These are phyloP conservation scores for Penicillium sp. DNA, from an alignment of 2,329 filamentous ascomycete species.

Conservation along the genomic window DNA sequence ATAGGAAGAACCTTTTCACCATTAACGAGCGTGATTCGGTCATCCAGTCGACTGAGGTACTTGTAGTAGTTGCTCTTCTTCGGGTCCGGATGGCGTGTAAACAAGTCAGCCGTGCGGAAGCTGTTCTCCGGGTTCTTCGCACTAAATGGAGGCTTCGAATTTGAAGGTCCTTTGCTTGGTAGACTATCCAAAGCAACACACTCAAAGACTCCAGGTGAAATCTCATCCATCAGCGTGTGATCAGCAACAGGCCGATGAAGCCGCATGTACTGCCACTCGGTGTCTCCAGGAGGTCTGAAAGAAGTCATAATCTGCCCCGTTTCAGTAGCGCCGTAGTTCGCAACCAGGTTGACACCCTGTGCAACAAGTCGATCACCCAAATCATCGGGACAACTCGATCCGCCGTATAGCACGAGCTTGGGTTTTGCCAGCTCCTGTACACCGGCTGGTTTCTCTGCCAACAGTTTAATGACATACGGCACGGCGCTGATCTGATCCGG, in stretches of 20 bases:
- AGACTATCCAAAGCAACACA: conserved; percentile 37
- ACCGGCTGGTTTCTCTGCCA: conserved; percentile 58
- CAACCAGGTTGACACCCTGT: conserved; percentile 50
- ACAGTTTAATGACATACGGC: conserved; percentile 62
- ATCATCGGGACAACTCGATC: conserved; percentile 58
- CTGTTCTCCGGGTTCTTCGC: conserved; percentile 48
- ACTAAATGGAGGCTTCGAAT: conserved; percentile 36
- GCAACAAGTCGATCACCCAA: conserved; percentile 55
- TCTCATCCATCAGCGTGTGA: conserved; percentile 43
- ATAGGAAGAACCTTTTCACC: conserved; percentile 52
- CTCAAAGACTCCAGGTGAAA: conserved; percentile 39
- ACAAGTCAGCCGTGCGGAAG: conserved; percentile 59
- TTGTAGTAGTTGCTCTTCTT: conserved; percentile 42
- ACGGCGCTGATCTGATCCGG: conserved; percentile 54
- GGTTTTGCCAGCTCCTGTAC: conserved; percentile 46
- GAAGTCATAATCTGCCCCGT: conserved; percentile 62
- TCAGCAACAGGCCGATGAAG: conserved; percentile 41
- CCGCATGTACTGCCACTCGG: conserved; percentile 60
- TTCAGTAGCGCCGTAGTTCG: conserved; percentile 54
- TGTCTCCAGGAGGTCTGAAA: conserved; percentile 52
- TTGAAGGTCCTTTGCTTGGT: conserved; percentile 44
- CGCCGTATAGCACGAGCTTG: conserved; percentile 56
- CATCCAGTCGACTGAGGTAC: conserved; percentile 47
- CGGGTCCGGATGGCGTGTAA: conserved; percentile 43
- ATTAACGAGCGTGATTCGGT: conserved; percentile 49